These are phyloP conservation scores for Colletotrichum shisoi DNA, from an alignment of 2,329 filamentous ascomycete genomes.

Conservation along the genomic window DNA sequence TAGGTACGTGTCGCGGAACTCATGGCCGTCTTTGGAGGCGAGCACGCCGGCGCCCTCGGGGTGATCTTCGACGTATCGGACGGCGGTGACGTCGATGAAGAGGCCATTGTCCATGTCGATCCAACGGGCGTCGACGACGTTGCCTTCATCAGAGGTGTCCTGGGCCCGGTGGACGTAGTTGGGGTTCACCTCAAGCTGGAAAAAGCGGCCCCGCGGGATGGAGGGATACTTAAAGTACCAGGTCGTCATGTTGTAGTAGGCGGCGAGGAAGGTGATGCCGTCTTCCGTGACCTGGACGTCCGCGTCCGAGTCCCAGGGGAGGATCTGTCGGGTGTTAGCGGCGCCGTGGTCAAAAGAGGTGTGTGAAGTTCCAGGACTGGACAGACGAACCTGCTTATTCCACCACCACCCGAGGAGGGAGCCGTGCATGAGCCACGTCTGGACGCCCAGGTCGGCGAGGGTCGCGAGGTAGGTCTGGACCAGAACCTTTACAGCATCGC, in stretches of 20 bases:
- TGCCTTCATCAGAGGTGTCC: slow-evolving; percentile 46
- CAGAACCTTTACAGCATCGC: slow-evolving; percentile 69
- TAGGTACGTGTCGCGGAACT: slow-evolving; percentile 65
- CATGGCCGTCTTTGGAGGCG: slow-evolving; percentile 61
- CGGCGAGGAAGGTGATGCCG: slow-evolving; percentile 71
- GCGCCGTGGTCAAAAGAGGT: background rate
- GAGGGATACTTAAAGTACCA: slow-evolving; percentile 54
- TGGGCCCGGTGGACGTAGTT: slow-evolving; percentile 48
- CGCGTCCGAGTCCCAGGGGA: slow-evolving; percentile 81
- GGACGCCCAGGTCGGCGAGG: slow-evolving; percentile 69
- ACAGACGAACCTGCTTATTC: slow-evolving; percentile 62
- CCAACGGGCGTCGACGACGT: slow-evolving; percentile 60
- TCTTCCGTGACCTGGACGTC: slow-evolving; percentile 75
- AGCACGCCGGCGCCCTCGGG: slow-evolving; percentile 55
- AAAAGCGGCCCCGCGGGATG: slow-evolving; percentile 53
- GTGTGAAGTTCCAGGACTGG: background rate
- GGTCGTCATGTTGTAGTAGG: slow-evolving; percentile 69
- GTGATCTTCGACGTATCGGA: slow-evolving; percentile 58
- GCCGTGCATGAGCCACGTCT: slow-evolving; percentile 87
- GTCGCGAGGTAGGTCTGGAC: slow-evolving; percentile 76
- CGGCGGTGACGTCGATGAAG: slow-evolving; percentile 62
- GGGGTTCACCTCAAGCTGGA: slow-evolving; percentile 60
- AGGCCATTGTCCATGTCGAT: slow-evolving; percentile 57
- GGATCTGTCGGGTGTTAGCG: slow-evolving; percentile 56
- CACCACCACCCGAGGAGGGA: slow-evolving; percentile 89